Base-by-base conservation (phyloP, 345 rosid genomes). In the Ailanthus altissimus region DNA sequence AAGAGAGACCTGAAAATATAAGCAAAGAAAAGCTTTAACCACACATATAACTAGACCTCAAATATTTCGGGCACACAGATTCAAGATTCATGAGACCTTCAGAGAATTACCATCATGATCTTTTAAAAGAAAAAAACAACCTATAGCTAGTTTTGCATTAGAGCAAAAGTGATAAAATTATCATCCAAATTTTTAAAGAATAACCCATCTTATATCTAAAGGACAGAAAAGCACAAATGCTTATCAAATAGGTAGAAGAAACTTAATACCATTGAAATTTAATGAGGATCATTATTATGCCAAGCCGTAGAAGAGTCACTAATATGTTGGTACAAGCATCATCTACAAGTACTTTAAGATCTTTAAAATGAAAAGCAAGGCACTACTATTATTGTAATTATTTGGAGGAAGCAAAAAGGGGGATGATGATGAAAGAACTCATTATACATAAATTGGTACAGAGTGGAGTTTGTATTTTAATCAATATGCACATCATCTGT, bases 1-100 rank as follows among this genome's bases (percentile, higher is more conserved):
- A 71, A 92, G 81, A 23, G 97, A 92, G 32, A 92, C 97, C 97
- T 92, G 83, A 62, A 81, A 79, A 78, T 56, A 64, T 21, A 38
- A 71, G 63, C 60, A 67, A 59, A 60, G 50, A 6, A 78, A 23
- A 72, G 36, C 10, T 25, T 62, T 25, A 80, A 49, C 51, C 56
- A 18, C 47, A 13, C 20, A 51, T 43, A 14, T 51, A 36, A 59
- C 15, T n/a, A 54, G 73, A 72, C 43, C 10, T 47, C 2, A 53
- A 79, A 43, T 70, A 10, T 20, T 28, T 25, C 13, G 43, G 58
- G 28, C 6, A 46, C 21, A 75, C 64, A 73, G 25, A 70, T 53
- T 11, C 26, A 32, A 59, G 25, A 74, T 42, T 57, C 47, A 67
- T 51, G 38, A 42, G 51, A 77, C 36, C 65, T 45, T 43, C 8